Percentiles rank a stretch among this genome's conserved stretches.
Conservation (phyloP, 192 early-diverging fungal species). For the Podila verticillata region DNA sequence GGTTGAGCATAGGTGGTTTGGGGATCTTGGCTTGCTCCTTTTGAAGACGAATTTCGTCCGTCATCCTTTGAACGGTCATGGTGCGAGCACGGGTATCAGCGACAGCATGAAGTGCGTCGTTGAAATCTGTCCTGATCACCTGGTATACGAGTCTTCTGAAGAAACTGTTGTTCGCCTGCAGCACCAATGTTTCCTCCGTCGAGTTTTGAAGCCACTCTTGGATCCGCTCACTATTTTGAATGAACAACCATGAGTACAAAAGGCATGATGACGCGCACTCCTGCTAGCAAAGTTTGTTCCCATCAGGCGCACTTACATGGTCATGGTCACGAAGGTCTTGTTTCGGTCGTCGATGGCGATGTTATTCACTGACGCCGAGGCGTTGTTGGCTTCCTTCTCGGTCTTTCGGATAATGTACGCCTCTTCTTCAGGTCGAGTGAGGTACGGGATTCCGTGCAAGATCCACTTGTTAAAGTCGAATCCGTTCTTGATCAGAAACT, state of each 20-base stretch:
- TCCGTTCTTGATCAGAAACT: conserved; percentile 77
- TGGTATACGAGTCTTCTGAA: conserved; percentile 84
- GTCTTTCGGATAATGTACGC: conserved; percentile 15
- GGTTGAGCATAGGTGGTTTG: conserved; percentile 56
- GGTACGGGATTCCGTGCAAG: conserved; percentile 77
- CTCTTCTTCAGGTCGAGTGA: conserved; percentile 69
- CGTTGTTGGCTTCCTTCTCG: conserved; percentile 17
- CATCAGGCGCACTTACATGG: conserved; percentile 42
- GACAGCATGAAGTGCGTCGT: conserved; percentile 15
- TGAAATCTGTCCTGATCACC: conserved; percentile 60
- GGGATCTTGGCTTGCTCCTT: conserved; percentile 48
- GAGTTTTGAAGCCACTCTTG: conserved; percentile 55
- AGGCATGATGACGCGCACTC: background rate
- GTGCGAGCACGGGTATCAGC: conserved; percentile 47
- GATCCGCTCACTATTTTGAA: conserved; percentile 25
- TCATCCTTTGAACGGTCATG: conserved; percentile 43
- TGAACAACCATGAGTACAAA: background rate
- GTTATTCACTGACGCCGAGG: conserved; percentile 10
- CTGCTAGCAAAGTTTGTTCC: too few species aligned
- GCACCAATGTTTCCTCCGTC: conserved; percentile 21
- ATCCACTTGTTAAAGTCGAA: conserved; percentile 97
- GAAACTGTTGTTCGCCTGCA: conserved; percentile 66
- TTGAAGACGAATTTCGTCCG: conserved; percentile 53
- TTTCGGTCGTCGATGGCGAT: conserved; percentile 64
- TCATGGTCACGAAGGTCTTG: conserved; percentile 56